Evolutionary conservation across 108 stramenopile species (phyloP).

Genomic region (Stephanodiscus triporus): DNA sequence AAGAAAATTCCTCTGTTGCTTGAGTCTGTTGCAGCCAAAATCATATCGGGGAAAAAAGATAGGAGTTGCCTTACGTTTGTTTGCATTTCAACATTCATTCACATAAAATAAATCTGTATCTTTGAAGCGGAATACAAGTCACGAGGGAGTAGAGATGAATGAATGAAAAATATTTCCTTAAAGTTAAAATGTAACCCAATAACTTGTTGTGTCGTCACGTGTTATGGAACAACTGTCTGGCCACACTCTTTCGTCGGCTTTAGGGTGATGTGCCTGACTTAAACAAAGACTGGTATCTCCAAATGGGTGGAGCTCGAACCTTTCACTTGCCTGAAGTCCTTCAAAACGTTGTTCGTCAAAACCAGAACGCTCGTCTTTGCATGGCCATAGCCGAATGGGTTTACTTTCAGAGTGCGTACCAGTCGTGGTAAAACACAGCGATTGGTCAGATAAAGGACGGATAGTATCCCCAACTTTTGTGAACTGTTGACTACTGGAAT

Average conservation of each 20-base stretch:
- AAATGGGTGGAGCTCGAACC: constrained; percentile 14
- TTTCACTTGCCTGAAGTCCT: neutral
- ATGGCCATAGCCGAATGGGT: constrained; percentile 6
- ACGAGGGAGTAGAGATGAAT: no score
- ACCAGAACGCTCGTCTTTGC: neutral
- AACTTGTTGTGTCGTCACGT: neutral
- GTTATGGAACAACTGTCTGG: constrained; percentile 6
- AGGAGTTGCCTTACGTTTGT: neutral
- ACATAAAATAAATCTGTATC: neutral
- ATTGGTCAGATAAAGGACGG: neutral
- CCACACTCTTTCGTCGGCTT: constrained; percentile 10
- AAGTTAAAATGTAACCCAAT: constrained; percentile 11
- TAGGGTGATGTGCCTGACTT: constrained; percentile 32
- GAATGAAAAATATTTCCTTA: no score
- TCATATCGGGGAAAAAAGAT: no score
- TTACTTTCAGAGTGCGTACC: neutral
- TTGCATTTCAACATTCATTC: neutral
- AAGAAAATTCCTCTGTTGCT: neutral
- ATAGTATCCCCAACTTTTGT: constrained; percentile 4
- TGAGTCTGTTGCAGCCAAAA: neutral
- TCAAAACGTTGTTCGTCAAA: neutral
- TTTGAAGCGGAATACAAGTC: no score
- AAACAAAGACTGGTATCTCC: constrained; percentile 3
- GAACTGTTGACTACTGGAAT: neutral
- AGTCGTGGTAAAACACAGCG: constrained; percentile 13